Evolutionary conservation across 1,139 yeast species (phyloP).

Genomic region (Blastobotrys serpentis): DNA sequence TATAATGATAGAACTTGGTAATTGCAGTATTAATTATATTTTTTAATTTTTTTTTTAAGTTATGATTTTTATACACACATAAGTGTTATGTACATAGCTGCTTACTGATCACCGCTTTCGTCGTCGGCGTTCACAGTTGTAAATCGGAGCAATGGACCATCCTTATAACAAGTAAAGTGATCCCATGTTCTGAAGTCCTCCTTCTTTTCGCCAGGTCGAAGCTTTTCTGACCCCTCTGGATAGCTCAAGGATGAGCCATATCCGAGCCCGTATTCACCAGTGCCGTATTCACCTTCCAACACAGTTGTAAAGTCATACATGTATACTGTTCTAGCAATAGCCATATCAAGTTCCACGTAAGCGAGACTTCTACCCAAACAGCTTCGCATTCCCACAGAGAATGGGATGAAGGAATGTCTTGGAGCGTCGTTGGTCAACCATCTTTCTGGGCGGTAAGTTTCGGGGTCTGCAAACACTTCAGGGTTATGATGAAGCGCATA

Average conservation of each 20-base stretch:
- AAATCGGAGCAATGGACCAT: conserved; percentile 22
- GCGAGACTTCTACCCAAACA: conserved; percentile 24
- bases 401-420: conserved; percentile 23
- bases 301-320: conserved; percentile 22
- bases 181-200: conserved; percentile 24
- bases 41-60: too few species aligned
- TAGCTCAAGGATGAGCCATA: conserved; percentile 18
- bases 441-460: conserved; percentile 21
- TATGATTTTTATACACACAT: too few species aligned
- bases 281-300: conserved; percentile 21
- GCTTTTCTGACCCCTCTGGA: conserved; percentile 18
- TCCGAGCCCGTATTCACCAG: conserved; percentile 23
- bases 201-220: conserved; percentile 19
- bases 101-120: neutral
- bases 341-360: conserved; percentile 23
- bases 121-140: neutral
- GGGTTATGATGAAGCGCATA: conserved; percentile 24
- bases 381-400: conserved; percentile 24
- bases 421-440: conserved; percentile 21
- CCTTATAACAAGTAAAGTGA: conserved; percentile 23
- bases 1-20: conserved; percentile 1
- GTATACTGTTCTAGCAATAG: conserved; percentile 22
- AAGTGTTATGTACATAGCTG: too few species aligned
- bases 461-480: conserved; percentile 17
- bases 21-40: neutral